Percentiles rank a stretch among this genome's conserved stretches.
phyloP scores from a whole-genome alignment of 352 stramenopile genomes.

The Aphanomyces cochlioides region DNA sequence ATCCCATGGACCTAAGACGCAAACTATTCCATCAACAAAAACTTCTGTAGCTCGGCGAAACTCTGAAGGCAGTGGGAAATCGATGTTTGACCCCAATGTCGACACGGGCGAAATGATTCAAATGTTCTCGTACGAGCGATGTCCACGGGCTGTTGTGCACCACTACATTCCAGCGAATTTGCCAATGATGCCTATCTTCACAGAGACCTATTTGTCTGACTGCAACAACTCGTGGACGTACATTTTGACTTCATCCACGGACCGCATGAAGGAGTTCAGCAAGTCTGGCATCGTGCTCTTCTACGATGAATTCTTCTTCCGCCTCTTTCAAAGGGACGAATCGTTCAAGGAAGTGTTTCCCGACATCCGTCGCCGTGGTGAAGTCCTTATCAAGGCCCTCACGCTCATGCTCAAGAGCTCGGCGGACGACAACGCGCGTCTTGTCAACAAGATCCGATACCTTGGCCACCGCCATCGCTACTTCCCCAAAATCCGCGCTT shows the following conservation, averaged over 20 bases:
- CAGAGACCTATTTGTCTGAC: slow-evolving; percentile 26
- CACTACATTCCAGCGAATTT: slow-evolving; percentile 31
- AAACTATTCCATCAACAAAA: neutral
- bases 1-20: neutral
- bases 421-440: slow-evolving; percentile 23
- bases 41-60: neutral
- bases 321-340: slow-evolving; percentile 27
- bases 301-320: slow-evolving; percentile 31
- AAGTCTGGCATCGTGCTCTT: slow-evolving; percentile 29
- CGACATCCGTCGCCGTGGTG: slow-evolving; percentile 23
- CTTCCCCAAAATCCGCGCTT: slow-evolving; percentile 29
- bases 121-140: slow-evolving; percentile 28
- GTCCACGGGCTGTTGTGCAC: slow-evolving; percentile 25
- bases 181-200: slow-evolving; percentile 30
- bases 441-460: slow-evolving; percentile 31
- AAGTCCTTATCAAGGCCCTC: slow-evolving; percentile 30
- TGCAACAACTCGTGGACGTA: slow-evolving; percentile 32
- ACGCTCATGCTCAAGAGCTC: slow-evolving; percentile 30
- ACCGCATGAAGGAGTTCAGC: slow-evolving; percentile 31
- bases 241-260: slow-evolving; percentile 29
- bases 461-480: slow-evolving; percentile 29
- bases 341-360: slow-evolving; percentile 30
- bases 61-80: slow-evolving; percentile 1
- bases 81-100: neutral
- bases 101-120: slow-evolving; percentile 31